phyloP scores from a whole-genome alignment of 2,329 filamentous ascomycete species.

The Fragosphaeria purpurea region DNA sequence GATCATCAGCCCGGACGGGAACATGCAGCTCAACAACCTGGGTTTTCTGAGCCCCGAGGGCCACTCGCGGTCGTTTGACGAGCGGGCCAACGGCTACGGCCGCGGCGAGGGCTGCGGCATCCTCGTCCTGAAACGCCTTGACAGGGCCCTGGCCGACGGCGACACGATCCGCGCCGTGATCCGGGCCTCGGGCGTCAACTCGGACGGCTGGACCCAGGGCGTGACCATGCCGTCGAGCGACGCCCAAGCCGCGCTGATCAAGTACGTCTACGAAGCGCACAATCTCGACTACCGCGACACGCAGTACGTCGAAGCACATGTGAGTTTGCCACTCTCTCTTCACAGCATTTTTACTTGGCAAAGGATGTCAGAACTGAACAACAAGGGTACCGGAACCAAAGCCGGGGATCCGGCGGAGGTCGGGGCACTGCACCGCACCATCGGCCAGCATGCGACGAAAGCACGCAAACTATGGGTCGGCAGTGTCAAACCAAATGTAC shows the following conservation, averaged over 20 bases:
- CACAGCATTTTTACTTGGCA: too few species aligned
- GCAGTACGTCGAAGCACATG: slow-evolving; percentile 19
- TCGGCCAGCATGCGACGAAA: not conserved
- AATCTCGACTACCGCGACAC: slow-evolving; percentile 23
- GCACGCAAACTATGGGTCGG: not conserved
- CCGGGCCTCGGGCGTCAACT: slow-evolving; percentile 20
- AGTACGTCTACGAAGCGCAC: slow-evolving; percentile 26
- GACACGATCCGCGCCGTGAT: slow-evolving; percentile 25
- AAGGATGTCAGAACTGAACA: too few species aligned
- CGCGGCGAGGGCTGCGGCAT: slow-evolving; percentile 32
- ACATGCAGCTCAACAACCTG: slow-evolving; percentile 15
- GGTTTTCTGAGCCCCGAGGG: slow-evolving; percentile 12
- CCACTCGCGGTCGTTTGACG: slow-evolving; percentile 20
- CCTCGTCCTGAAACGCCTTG: slow-evolving; percentile 28
- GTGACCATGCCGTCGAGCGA: slow-evolving; percentile 26
- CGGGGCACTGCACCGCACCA: slow-evolving; percentile 23
- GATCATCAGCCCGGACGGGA: slow-evolving; percentile 33
- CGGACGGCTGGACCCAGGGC: slow-evolving; percentile 25
- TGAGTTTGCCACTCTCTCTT: too few species aligned
- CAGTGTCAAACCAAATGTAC: slow-evolving; percentile 16
- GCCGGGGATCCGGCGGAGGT: slow-evolving; percentile 26
- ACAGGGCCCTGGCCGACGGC: slow-evolving; percentile 25
- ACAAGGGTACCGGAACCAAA: slow-evolving; percentile 22
- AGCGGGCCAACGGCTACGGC: slow-evolving; percentile 33
- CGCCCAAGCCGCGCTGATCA: slow-evolving; percentile 30